Percentiles rank a stretch among this genome's conserved stretches.
phyloP scores from a whole-genome alignment of 2,329 filamentous ascomycete species.

The Arthrobotrys musiformis region DNA sequence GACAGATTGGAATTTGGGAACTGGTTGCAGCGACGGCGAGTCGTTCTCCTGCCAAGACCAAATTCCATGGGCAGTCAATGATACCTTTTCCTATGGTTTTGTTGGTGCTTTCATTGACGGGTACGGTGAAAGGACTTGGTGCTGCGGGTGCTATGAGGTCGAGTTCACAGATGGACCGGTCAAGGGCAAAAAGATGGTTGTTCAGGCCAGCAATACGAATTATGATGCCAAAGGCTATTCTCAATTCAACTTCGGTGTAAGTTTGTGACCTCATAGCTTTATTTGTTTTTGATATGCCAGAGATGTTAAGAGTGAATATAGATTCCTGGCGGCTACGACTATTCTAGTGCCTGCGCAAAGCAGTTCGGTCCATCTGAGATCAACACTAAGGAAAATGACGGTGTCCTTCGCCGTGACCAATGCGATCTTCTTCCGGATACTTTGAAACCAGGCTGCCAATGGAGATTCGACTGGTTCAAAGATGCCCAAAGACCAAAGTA shows the following conservation, averaged over 20 bases:
- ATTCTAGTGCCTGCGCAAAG: constrained; percentile 40
- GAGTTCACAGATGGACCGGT: constrained; percentile 67
- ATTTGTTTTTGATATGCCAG: background rate
- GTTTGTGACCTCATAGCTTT: background rate
- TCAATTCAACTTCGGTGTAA: constrained; percentile 48
- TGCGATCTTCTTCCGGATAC: constrained; percentile 68
- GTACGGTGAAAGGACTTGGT: constrained; percentile 71
- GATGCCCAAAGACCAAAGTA: constrained; percentile 47
- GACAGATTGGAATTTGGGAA: constrained; percentile 46
- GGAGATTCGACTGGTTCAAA: constrained; percentile 68
- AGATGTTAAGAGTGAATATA: constrained; percentile 1
- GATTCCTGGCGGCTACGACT: constrained; percentile 52
- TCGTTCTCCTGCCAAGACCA: constrained; percentile 73
- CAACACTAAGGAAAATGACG: constrained; percentile 63
- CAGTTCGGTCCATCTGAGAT: constrained; percentile 36
- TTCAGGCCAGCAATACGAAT: constrained; percentile 70
- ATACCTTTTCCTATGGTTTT: constrained; percentile 73
- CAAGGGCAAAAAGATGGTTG: constrained; percentile 72
- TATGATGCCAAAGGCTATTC: constrained; percentile 39
- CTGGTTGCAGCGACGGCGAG: constrained; percentile 70
- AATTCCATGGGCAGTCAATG: constrained; percentile 72
- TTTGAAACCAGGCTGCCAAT: constrained; percentile 71
- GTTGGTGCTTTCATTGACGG: constrained; percentile 71
- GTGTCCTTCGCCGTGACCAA: constrained; percentile 67
- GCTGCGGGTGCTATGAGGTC: constrained; percentile 73